Conservation (phyloP, 352 stramenopile species). For the Pythium rhizo-oryzae region DNA sequence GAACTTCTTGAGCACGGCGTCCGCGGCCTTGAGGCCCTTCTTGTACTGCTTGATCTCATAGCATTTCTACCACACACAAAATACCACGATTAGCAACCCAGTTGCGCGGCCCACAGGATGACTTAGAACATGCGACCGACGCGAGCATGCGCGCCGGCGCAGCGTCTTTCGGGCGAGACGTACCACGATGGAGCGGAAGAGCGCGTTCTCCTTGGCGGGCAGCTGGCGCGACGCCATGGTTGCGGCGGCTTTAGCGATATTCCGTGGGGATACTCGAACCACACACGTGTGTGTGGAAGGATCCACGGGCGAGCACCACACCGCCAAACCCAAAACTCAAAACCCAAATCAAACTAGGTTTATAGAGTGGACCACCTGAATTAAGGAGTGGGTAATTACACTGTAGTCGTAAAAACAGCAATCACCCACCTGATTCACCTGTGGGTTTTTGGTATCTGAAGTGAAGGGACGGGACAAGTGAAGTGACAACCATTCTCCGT, state of each 20-base stretch:
- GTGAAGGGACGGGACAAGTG: conserved; percentile 13
- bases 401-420: not conserved
- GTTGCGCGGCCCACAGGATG: not conserved
- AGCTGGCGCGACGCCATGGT: conserved; percentile 71
- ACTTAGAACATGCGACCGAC: not conserved
- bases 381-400: conserved; percentile 4
- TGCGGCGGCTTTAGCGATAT: not conserved
- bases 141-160: conserved; percentile 4
- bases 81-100: not conserved
- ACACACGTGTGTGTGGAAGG: conserved; percentile 11
- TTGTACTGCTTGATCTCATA: conserved; percentile 99
- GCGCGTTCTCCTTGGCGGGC: conserved; percentile 94
- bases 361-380: conserved; percentile 9
- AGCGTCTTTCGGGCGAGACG: conserved; percentile 20
- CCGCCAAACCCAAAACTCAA: too few relatives aligned
- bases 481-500: conserved; percentile 19
- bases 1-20: conserved; percentile 96
- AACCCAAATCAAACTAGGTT: conserved; percentile 7
- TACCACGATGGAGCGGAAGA: conserved; percentile 96
- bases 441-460: conserved; percentile 7
- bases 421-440: not conserved
- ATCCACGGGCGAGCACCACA: conserved; percentile 13
- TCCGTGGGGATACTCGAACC: conserved; percentile 9
- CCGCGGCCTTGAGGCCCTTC: conserved; percentile 96
- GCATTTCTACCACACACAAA: conserved; percentile 87